phyloP scores from a whole-genome alignment of 1,284 basidiomycete species.

The Ganoderma lingzhi region DNA sequence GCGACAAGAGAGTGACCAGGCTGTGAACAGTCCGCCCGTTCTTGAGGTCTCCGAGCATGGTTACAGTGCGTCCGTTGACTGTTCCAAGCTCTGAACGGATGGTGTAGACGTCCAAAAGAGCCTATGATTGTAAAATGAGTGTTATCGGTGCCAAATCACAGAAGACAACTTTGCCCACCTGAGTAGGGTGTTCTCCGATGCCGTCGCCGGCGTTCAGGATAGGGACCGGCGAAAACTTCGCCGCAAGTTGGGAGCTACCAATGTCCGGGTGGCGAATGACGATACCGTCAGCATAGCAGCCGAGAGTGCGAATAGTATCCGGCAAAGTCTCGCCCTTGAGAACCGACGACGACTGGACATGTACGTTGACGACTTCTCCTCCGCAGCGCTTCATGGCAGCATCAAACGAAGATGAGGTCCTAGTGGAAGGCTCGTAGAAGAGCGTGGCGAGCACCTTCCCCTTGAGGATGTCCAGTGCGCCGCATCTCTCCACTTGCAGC shows the following conservation, averaged over 20 bases:
- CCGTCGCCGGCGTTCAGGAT: constrained; percentile 98
- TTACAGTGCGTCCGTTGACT: constrained; percentile 96
- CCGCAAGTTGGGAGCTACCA: constrained; percentile 90
- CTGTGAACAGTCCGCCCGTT: constrained; percentile 98
- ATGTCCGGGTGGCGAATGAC: constrained; percentile 95
- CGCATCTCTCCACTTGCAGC: constrained; percentile 92
- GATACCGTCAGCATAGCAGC: constrained; percentile 96
- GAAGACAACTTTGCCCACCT: constrained; percentile 56
- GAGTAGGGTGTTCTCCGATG: constrained; percentile 97
- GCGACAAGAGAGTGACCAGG: constrained; percentile 90
- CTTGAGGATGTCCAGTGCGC: constrained; percentile 89
- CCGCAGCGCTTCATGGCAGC: constrained; percentile 99
- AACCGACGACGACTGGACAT: constrained; percentile 87
- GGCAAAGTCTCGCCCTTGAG: constrained; percentile 94
- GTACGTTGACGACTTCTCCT: constrained; percentile 91
- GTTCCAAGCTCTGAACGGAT: constrained; percentile 99
- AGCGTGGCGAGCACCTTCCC: constrained; percentile 95
- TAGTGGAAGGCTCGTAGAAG: constrained; percentile 98
- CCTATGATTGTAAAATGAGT: constrained; percentile 51
- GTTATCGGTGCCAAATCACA: background rate
- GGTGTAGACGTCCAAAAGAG: constrained; percentile 94
- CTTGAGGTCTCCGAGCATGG: constrained; percentile 96
- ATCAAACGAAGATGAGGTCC: constrained; percentile 97
- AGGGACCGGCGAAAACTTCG: constrained; percentile 95
- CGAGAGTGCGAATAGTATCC: constrained; percentile 95